Evolutionary conservation across 2,329 filamentous ascomycete species (phyloP).

Genomic region (Beauveria varroae): DNA sequence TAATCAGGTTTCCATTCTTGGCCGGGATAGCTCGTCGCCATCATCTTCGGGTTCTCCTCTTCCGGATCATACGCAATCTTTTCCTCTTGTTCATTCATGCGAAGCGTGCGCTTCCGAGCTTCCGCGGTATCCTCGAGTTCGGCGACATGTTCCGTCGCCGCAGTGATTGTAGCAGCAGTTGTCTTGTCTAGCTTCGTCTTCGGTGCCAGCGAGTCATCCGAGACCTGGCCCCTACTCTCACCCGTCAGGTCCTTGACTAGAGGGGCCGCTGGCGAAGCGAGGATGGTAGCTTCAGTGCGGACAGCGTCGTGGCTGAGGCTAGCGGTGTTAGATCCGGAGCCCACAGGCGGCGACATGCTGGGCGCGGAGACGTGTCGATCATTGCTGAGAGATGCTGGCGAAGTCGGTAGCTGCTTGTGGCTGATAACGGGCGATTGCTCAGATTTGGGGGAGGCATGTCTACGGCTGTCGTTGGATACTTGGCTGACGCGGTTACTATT

Average conservation of each 20-base stretch:
- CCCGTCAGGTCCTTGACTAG: not conserved
- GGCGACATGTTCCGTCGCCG: slow-evolving; percentile 27
- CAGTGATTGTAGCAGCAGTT: slow-evolving; percentile 12
- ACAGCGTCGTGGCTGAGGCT: not conserved
- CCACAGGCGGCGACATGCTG: not conserved
- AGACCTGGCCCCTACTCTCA: slow-evolving; percentile 3
- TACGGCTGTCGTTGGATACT: slow-evolving; percentile 4
- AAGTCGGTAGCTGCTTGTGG: not conserved
- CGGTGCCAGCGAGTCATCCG: slow-evolving; percentile 14
- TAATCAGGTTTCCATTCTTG: slow-evolving; percentile 60
- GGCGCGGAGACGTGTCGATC: not conserved
- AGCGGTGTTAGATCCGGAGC: not conserved
- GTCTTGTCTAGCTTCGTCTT: not conserved
- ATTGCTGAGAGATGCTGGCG: not conserved
- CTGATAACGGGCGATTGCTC: not conserved
- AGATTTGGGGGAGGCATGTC: not conserved
- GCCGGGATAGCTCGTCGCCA: slow-evolving; percentile 60
- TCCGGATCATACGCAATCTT: slow-evolving; percentile 40
- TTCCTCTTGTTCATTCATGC: slow-evolving; percentile 42
- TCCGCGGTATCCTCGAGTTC: slow-evolving; percentile 37
- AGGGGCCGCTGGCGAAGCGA: not conserved
- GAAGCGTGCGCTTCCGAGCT: slow-evolving; percentile 36
- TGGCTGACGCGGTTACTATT: slow-evolving; percentile 7
- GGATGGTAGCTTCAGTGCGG: not conserved
- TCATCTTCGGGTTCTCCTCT: slow-evolving; percentile 48